A percentile compares a stretch with the other conserved stretches of the same genome.
Evolutionary conservation across 1,284 basidiomycete species (phyloP).

Genomic region (Phellopilus nigrolimitatus): DNA sequence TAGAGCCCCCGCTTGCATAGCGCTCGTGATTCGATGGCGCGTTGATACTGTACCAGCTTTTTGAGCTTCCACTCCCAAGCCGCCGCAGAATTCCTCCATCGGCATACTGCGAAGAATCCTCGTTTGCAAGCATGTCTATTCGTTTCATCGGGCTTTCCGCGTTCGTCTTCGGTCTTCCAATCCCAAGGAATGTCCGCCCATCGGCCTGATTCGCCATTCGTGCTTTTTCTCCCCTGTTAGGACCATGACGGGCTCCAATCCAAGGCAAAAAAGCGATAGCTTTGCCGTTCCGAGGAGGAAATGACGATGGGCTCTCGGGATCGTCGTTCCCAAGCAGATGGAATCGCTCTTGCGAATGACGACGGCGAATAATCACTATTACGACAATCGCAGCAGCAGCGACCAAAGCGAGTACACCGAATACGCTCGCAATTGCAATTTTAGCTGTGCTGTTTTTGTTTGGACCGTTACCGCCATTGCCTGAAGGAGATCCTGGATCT

Average conservation of each 20-base stretch:
- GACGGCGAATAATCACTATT: constrained; percentile 20
- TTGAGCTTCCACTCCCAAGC: constrained; percentile 27
- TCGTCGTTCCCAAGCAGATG: constrained; percentile 23
- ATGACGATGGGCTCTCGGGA: constrained; percentile 13
- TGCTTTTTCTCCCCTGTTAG: constrained; percentile 9
- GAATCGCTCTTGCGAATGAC: constrained; percentile 24
- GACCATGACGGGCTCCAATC: constrained; percentile 7
- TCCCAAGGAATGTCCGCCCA: constrained; percentile 9
- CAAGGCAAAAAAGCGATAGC: constrained; percentile 10
- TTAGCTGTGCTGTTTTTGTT: constrained; percentile 32
- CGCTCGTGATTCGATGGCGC: constrained; percentile 26
- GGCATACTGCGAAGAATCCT: constrained; percentile 56
- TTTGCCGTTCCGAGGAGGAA: background rate
- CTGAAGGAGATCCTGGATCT: background rate
- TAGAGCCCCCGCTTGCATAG: constrained; percentile 39
- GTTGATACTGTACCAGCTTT: constrained; percentile 21
- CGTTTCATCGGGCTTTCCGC: constrained; percentile 26
- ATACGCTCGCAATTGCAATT: constrained; percentile 52
- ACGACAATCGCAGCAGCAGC: constrained; percentile 22
- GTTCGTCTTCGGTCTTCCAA: constrained; percentile 1
- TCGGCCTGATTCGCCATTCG: constrained; percentile 11
- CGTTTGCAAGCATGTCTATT: constrained; percentile 72
- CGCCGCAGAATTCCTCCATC: constrained; percentile 22
- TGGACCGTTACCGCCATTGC: background rate
- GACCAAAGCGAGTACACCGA: constrained; percentile 32